Percentiles rank a stretch among this genome's conserved stretches.
phyloP scores from a whole-genome alignment of 805 yeast species.

The Myxozyma geophila region DNA sequence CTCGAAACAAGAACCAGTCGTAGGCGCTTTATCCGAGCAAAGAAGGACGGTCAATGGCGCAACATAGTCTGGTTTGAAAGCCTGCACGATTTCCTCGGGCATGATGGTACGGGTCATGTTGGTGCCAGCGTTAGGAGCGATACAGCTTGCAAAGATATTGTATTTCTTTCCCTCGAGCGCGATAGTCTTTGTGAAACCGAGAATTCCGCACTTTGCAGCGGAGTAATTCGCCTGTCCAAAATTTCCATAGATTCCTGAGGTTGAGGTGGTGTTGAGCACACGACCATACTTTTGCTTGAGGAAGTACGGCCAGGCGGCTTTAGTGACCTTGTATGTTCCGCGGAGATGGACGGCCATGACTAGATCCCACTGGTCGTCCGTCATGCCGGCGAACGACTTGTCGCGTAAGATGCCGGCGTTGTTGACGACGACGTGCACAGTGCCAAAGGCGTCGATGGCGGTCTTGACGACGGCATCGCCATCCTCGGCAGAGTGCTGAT shows the following conservation, averaged over 20 bases:
- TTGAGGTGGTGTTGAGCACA: slow-evolving; percentile 87
- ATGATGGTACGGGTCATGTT: slow-evolving; percentile 93
- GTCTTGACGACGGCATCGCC: slow-evolving; percentile 76
- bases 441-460: slow-evolving; percentile 76
- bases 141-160: slow-evolving; percentile 74
- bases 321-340: slow-evolving; percentile 80
- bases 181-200: slow-evolving; percentile 81
- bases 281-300: slow-evolving; percentile 76
- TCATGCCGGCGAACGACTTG: slow-evolving; percentile 81
- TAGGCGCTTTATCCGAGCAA: slow-evolving; percentile 72
- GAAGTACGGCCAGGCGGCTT: slow-evolving; percentile 92
- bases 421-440: slow-evolving; percentile 82
- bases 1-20: slow-evolving; percentile 83
- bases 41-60: slow-evolving; percentile 86
- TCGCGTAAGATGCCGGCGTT: slow-evolving; percentile 96
- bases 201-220: slow-evolving; percentile 86
- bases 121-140: slow-evolving; percentile 98
- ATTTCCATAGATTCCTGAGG: slow-evolving; percentile 96
- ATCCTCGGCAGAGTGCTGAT: slow-evolving; percentile 80
- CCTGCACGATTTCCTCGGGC: slow-evolving; percentile 75
- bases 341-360: slow-evolving; percentile 80
- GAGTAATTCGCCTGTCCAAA: slow-evolving; percentile 97
- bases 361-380: slow-evolving; percentile 79
- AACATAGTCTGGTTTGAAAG: slow-evolving; percentile 83
- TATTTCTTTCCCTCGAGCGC: slow-evolving; percentile 88